A percentile compares a stretch with the other conserved stretches of the same genome.
Evolutionary conservation across 176 grass and related monocot genomes (phyloP).

Genomic region (Oryza australiensis): DNA sequence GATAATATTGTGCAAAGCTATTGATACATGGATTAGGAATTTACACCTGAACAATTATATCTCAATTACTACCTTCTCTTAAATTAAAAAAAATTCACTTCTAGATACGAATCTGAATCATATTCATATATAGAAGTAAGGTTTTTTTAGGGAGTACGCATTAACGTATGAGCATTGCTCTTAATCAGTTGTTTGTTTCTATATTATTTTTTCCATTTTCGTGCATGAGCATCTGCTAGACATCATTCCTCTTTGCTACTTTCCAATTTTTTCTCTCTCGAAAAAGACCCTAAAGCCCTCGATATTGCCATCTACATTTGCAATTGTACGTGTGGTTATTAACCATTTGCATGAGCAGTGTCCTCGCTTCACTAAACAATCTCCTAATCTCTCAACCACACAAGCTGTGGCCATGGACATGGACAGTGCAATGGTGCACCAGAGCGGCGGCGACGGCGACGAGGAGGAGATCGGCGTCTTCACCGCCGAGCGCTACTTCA

Average conservation of each 20-base stretch:
- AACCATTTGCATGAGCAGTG: neutral
- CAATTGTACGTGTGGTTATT: neutral
- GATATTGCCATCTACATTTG: neutral
- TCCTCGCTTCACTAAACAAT: neutral
- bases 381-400: neutral
- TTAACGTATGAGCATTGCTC: too few species aligned
- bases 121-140: too few species aligned
- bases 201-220: neutral
- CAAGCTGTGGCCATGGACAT: constrained; percentile 6
- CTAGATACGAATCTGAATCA: too few species aligned
- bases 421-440: neutral
- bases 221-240: neutral
- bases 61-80: too few species aligned
- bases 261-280: neutral
- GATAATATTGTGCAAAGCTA: too few species aligned
- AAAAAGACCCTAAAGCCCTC: neutral
- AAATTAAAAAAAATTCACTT: too few species aligned
- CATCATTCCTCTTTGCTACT: neutral
- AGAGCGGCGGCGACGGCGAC: neutral
- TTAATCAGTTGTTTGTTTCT: neutral
- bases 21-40: too few species aligned
- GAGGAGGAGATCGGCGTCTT: constrained; percentile 42
- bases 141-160: too few species aligned
- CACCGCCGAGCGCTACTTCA: constrained; percentile 60
- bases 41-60: neutral